These are phyloP conservation scores for Dendrocalamus latiflorus DNA, from an alignment of 202 grass and related monocot genomes.

Conservation along the genomic window DNA sequence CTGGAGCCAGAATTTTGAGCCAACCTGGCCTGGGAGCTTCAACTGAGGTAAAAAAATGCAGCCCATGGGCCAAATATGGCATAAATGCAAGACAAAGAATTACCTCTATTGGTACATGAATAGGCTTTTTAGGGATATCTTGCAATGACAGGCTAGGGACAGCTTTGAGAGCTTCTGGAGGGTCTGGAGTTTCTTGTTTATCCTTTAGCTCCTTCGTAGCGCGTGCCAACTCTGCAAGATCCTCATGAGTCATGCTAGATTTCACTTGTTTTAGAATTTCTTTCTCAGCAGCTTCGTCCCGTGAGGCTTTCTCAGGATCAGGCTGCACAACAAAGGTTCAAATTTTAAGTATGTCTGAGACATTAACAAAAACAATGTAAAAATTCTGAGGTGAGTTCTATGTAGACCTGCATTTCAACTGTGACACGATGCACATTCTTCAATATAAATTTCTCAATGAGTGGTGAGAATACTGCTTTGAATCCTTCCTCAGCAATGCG, in stretches of 20 bases:
- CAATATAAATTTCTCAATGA: slow-evolving; percentile 84
- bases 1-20: not conserved
- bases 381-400: not conserved
- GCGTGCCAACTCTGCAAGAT: slow-evolving; percentile 91
- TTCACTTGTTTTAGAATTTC: slow-evolving; percentile 78
- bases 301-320: slow-evolving; percentile 89
- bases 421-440: slow-evolving; percentile 84
- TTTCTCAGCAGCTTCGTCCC: slow-evolving; percentile 82
- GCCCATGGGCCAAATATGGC: not conserved
- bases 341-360: slow-evolving; percentile 17
- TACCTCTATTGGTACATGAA: slow-evolving; percentile 84
- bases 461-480: slow-evolving; percentile 89
- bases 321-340: slow-evolving; percentile 50
- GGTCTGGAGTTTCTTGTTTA: too few species aligned
- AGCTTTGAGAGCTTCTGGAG: too few species aligned
- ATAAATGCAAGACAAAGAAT: slow-evolving; percentile 11
- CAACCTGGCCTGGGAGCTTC: too few species aligned
- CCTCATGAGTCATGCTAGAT: slow-evolving; percentile 76
- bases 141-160: too few species aligned
- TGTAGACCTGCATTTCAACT: slow-evolving; percentile 89
- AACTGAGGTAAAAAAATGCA: not conserved
- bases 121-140: slow-evolving; percentile 91
- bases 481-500: slow-evolving; percentile 76
- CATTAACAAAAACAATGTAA: not conserved
- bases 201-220: slow-evolving; percentile 84